These are phyloP conservation scores for Rubia yunnanensis DNA, from an alignment of 257 asterid species.

Conservation along the genomic window DNA sequence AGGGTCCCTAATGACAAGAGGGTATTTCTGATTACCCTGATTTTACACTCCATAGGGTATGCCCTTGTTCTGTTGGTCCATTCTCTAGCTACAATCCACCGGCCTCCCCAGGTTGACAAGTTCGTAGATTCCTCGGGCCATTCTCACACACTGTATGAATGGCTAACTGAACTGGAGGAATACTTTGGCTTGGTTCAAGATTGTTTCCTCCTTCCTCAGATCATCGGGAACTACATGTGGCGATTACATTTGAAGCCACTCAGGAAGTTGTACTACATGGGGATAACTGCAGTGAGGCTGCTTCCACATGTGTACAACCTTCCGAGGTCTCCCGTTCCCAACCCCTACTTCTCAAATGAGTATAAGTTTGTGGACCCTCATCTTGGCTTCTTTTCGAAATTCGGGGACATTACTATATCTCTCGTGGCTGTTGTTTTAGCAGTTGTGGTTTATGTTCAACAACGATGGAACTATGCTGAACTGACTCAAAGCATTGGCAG, in stretches of 20 bases:
- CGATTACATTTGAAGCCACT: constrained; percentile 43
- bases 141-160: constrained; percentile 41
- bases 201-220: constrained; percentile 75
- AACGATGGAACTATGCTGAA: constrained; percentile 57
- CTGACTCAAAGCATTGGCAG: constrained; percentile 26
- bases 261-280: constrained; percentile 47
- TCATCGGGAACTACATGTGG: constrained; percentile 68
- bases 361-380: constrained; percentile 72
- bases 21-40: constrained; percentile 34
- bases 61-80: constrained; percentile 44
- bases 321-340: constrained; percentile 44
- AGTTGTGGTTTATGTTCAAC: constrained; percentile 47
- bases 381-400: constrained; percentile 50
- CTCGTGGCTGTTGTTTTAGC: constrained; percentile 42
- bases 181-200: constrained; percentile 72
- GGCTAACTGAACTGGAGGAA: constrained; percentile 74
- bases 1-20: constrained; percentile 57
- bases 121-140: constrained; percentile 53
- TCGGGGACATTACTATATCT: constrained; percentile 64
- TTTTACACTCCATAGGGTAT: constrained; percentile 51
- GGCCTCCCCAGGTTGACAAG: constrained; percentile 38
- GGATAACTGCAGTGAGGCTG: constrained; percentile 56
- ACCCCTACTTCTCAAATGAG: constrained; percentile 67
- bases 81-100: constrained; percentile 32
- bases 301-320: constrained; percentile 72